phyloP scores from a whole-genome alignment of 306 rosid species.

The Trifolium subterraneum region DNA sequence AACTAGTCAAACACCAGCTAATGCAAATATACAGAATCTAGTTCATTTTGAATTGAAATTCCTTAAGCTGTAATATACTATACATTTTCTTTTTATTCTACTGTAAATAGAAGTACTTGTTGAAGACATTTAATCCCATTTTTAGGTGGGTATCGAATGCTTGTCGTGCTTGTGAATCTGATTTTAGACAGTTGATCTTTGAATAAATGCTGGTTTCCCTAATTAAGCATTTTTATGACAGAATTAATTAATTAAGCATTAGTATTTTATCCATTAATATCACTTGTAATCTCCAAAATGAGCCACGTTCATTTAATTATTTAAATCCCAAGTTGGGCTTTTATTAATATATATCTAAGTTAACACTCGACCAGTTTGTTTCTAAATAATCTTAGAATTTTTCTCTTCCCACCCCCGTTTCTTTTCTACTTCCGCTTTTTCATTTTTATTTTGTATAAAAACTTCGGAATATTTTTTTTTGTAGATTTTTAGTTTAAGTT shows the following conservation, averaged over 20 bases:
- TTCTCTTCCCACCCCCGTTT: no score
- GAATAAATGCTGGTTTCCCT: constrained; percentile 44
- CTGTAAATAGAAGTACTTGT: background rate
- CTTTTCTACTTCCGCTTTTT: no score
- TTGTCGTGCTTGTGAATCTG: constrained; percentile 30
- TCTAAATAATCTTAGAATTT: background rate
- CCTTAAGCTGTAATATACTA: background rate
- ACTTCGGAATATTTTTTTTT: no score
- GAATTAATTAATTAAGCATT: background rate
- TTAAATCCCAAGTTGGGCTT: constrained; percentile 15
- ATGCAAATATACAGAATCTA: constrained; percentile 5
- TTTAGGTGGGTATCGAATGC: constrained; percentile 43
- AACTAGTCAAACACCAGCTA: background rate
- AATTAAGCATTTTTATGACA: constrained; percentile 6
- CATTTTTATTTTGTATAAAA: no score
- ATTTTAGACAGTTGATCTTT: constrained; percentile 20
- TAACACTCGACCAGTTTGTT: background rate
- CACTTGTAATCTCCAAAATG: background rate
- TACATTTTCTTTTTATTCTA: constrained; percentile 13
- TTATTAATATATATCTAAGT: background rate
- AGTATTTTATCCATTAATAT: background rate
- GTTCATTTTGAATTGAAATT: constrained; percentile 4
- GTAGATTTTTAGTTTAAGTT: no score
- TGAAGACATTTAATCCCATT: constrained; percentile 28
- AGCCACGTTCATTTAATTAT: background rate